Conservation (phyloP, 495 filamentous ascomycete species). For the Xylaria palmicola region DNA sequence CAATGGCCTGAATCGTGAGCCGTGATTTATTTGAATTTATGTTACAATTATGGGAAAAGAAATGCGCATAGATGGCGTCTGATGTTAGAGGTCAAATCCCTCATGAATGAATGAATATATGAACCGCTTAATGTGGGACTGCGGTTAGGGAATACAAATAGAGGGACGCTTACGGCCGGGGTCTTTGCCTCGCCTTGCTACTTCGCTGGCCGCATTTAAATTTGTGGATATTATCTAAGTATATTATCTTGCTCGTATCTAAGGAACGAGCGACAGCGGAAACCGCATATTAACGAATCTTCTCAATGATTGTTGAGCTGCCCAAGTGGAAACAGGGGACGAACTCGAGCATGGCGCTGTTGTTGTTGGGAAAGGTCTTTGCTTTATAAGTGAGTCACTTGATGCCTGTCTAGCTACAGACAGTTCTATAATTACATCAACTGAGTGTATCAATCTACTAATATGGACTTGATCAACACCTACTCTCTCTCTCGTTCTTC, state of each 20-base stretch:
- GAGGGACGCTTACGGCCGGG: not conserved
- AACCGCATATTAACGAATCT: not conserved
- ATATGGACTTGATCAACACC: not conserved
- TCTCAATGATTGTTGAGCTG: not conserved
- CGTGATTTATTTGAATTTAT: not conserved
- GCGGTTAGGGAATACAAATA: constrained; percentile 5
- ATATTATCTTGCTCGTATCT: not conserved
- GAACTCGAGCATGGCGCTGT: not conserved
- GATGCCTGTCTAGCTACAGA: not conserved
- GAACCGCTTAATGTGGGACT: not conserved
- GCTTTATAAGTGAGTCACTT: not conserved
- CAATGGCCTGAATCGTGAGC: constrained; percentile 21
- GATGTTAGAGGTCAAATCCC: not conserved
- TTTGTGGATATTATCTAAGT: too few relatives aligned
- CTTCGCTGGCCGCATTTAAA: too few relatives aligned
- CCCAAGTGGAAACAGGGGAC: not conserved
- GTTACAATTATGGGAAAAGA: not conserved
- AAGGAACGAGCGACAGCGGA: too few relatives aligned
- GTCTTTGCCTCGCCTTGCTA: too few relatives aligned
- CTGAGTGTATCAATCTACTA: not conserved
- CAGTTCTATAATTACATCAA: not conserved
- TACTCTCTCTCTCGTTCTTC: not conserved
- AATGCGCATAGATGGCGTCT: constrained; percentile 10
- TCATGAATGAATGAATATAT: not conserved
- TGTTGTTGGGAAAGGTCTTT: not conserved